Percentiles rank a stretch among this genome's conserved stretches.
Conservation (phyloP, 176 grass and related monocot genomes). For the Secale cereale region DNA sequence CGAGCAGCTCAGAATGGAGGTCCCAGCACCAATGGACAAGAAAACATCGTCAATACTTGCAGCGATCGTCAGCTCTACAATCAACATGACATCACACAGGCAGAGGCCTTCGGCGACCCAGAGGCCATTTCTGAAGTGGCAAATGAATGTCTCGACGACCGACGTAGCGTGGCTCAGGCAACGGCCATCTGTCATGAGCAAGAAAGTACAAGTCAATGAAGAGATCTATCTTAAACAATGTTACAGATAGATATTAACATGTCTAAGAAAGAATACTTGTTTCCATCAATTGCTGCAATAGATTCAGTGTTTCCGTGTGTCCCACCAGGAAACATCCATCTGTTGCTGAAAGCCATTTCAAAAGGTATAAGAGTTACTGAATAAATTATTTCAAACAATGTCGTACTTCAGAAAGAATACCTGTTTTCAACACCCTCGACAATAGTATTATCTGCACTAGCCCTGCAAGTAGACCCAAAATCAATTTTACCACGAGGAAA, state of each 20-base stretch:
- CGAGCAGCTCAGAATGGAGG: neutral
- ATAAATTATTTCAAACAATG: neutral
- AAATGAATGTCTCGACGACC: neutral
- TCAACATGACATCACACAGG: neutral
- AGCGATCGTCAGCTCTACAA: neutral
- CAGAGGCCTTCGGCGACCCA: neutral
- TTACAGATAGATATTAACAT: neutral
- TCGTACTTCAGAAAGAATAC: neutral
- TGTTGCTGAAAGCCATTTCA: neutral
- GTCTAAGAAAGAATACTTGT: neutral
- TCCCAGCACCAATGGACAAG: neutral
- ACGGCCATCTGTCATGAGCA: slow-evolving; percentile 9
- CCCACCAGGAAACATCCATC: neutral
- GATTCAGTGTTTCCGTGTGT: neutral
- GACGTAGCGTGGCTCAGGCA: neutral
- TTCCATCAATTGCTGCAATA: neutral
- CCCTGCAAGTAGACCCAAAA: neutral
- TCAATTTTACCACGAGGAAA: neutral
- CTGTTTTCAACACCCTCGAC: neutral
- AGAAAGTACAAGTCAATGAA: neutral
- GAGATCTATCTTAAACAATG: neutral
- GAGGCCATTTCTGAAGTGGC: neutral
- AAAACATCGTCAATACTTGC: neutral
- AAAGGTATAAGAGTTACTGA: neutral
- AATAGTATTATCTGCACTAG: neutral